A percentile compares a stretch with the other conserved stretches of the same genome.
Conservation (phyloP, 2,329 filamentous ascomycete genomes). For the Thyridium curvatum region DNA sequence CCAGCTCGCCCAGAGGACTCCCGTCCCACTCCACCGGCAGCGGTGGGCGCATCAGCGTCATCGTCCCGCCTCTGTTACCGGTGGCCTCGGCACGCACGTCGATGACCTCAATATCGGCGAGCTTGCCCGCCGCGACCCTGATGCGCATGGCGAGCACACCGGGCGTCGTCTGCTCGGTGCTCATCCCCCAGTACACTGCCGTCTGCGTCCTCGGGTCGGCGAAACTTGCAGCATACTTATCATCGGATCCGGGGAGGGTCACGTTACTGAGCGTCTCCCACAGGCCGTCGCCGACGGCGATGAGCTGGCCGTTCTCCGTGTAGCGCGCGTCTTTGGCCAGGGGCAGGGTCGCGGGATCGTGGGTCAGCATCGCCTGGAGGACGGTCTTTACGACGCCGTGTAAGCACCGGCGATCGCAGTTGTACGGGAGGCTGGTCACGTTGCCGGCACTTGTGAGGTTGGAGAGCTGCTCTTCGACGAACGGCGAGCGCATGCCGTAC, state of each 20-base stretch:
- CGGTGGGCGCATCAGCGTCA: conserved; percentile 15
- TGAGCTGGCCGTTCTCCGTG: conserved; percentile 7
- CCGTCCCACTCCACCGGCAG: conserved; percentile 15
- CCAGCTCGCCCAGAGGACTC: conserved; percentile 6
- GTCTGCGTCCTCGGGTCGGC: conserved; percentile 8
- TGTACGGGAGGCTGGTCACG: not conserved
- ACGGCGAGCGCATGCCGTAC: conserved; percentile 13
- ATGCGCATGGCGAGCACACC: conserved; percentile 12
- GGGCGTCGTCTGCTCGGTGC: conserved; percentile 11
- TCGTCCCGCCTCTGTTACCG: conserved; percentile 10
- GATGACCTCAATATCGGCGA: conserved; percentile 13
- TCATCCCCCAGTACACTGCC: conserved; percentile 12
- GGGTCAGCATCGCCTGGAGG: conserved; percentile 10
- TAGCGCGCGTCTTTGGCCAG: conserved; percentile 7
- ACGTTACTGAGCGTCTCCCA: conserved; percentile 11
- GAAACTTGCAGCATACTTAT: conserved; percentile 7
- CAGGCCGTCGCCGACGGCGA: conserved; percentile 12
- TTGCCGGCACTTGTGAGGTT: conserved; percentile 8
- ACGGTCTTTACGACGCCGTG: conserved; percentile 8
- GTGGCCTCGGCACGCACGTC: conserved; percentile 11
- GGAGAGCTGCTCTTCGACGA: conserved; percentile 6
- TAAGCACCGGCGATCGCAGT: conserved; percentile 10
- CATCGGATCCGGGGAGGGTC: not conserved
- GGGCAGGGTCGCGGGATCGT: conserved; percentile 8
- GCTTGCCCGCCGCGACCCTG: conserved; percentile 7